A percentile compares a stretch with the other conserved stretches of the same genome.
These are phyloP conservation scores for Harrya chromipes DNA, from an alignment of 768 basidiomycete species.

Conservation along the genomic window DNA sequence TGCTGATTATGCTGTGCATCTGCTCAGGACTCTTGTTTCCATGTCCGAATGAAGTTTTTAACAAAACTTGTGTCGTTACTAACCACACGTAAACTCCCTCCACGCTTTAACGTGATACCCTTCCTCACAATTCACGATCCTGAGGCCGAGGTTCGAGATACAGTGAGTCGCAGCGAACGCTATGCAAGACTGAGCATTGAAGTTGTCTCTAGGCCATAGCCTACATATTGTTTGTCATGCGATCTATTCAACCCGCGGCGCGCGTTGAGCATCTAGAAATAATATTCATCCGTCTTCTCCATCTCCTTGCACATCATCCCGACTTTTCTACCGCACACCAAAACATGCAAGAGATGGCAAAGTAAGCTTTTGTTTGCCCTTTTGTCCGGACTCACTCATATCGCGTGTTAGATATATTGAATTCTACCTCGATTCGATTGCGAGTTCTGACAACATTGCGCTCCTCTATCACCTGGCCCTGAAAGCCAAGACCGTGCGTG, in stretches of 20 bases:
- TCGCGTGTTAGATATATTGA: conserved; percentile 67
- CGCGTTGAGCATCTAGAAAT: conserved; percentile 72
- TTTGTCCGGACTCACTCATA: background rate
- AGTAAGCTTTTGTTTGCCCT: conserved; percentile 45
- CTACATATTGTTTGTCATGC: conserved; percentile 51
- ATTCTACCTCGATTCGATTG: conserved; percentile 80
- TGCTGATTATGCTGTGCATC: background rate
- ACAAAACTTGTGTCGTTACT: conserved; percentile 68
- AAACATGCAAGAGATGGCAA: conserved; percentile 73
- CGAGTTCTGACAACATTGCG: conserved; percentile 76
- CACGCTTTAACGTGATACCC: conserved; percentile 78
- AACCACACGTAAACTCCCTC: conserved; percentile 58
- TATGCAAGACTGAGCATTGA: background rate
- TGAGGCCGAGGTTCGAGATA: conserved; percentile 69
- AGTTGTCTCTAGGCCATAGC: conserved; percentile 45
- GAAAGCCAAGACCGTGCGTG: conserved; percentile 85
- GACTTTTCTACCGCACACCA: conserved; percentile 74
- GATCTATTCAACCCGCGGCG: conserved; percentile 47
- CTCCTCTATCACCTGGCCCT: conserved; percentile 79
- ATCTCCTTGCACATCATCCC: conserved; percentile 90
- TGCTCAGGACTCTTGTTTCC: conserved; percentile 78
- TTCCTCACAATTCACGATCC: conserved; percentile 92
- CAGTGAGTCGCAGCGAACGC: conserved; percentile 41
- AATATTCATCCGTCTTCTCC: conserved; percentile 81
- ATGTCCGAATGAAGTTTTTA: conserved; percentile 78